Evolutionary conservation across 2,329 filamentous ascomycete genomes (phyloP).

Genomic region (Epichloe sibirici): DNA sequence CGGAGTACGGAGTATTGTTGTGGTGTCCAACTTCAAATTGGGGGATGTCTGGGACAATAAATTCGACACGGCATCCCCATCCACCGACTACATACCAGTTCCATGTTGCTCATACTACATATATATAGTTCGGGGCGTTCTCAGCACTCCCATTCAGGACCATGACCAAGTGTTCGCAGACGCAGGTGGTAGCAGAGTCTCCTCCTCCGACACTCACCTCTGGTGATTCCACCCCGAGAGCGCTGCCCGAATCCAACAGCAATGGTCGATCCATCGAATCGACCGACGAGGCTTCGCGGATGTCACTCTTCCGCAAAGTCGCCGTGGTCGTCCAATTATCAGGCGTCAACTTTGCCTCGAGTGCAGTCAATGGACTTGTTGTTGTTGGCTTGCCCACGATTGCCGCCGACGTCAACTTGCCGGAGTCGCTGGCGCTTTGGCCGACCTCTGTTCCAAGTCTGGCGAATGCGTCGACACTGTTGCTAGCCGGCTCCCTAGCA

Average conservation of each 20-base stretch:
- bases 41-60: not conserved
- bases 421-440: constrained; percentile 25
- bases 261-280: not conserved
- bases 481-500: constrained; percentile 26
- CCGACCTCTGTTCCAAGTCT: constrained; percentile 25
- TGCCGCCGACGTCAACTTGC: constrained; percentile 22
- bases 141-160: not conserved
- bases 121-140: not conserved
- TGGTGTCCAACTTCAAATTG: not conserved
- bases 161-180: not conserved
- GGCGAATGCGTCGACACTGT: constrained; percentile 22
- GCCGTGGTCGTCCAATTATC: not conserved
- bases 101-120: not conserved
- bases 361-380: constrained; percentile 14
- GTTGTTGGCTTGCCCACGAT: constrained; percentile 29
- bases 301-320: constrained; percentile 2
- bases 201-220: not conserved
- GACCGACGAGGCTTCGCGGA: not conserved
- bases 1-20: not conserved
- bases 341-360: constrained; percentile 2
- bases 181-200: not conserved
- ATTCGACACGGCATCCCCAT: not conserved
- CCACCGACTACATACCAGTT: not conserved
- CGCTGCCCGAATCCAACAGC: not conserved
- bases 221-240: not conserved